phyloP scores from a whole-genome alignment of 2,329 filamentous ascomycete genomes.

The Akanthomyces dipterigenus region DNA sequence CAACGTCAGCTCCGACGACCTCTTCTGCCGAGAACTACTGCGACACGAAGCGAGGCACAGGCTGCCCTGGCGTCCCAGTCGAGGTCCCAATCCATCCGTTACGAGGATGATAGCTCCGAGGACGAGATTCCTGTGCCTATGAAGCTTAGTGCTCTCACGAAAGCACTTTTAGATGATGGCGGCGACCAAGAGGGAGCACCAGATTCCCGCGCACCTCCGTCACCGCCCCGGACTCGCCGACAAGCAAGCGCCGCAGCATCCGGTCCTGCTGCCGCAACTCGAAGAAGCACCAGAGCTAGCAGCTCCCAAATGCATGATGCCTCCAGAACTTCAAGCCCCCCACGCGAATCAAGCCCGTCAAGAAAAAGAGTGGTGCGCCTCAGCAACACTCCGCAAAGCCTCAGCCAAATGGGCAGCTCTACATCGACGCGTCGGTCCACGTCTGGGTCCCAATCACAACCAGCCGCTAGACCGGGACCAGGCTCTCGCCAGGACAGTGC shows the following conservation, averaged over 20 bases:
- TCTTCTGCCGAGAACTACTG: conserved; percentile 37
- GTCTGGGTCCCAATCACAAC: conserved; percentile 12
- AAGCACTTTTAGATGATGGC: conserved; percentile 68
- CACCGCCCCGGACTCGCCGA: conserved; percentile 42
- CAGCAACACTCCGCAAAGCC: conserved; percentile 42
- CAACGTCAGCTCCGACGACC: conserved; percentile 48
- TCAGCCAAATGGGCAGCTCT: conserved; percentile 31
- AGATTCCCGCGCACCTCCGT: conserved; percentile 32
- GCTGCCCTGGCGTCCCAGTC: conserved; percentile 22
- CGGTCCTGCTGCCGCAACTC: conserved; percentile 36
- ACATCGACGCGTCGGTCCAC: conserved; percentile 44
- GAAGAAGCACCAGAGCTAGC: conserved; percentile 40
- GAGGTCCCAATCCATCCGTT: conserved; percentile 35
- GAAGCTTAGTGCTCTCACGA: conserved; percentile 89
- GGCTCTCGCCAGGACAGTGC: conserved; percentile 34
- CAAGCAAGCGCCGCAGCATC: conserved; percentile 41
- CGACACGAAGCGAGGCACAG: conserved; percentile 41
- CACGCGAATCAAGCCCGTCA: conserved; percentile 44
- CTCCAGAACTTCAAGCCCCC: conserved; percentile 39
- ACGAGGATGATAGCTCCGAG: conserved; percentile 76
- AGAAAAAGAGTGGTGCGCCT: conserved; percentile 53
- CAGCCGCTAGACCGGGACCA: conserved; percentile 21
- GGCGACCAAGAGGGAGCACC: conserved; percentile 41
- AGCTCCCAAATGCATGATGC: conserved; percentile 37
- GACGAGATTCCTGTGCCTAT: conserved; percentile 88